Base-by-base conservation (phyloP, 129 eudicot species). In the Lactuca saligna region DNA sequence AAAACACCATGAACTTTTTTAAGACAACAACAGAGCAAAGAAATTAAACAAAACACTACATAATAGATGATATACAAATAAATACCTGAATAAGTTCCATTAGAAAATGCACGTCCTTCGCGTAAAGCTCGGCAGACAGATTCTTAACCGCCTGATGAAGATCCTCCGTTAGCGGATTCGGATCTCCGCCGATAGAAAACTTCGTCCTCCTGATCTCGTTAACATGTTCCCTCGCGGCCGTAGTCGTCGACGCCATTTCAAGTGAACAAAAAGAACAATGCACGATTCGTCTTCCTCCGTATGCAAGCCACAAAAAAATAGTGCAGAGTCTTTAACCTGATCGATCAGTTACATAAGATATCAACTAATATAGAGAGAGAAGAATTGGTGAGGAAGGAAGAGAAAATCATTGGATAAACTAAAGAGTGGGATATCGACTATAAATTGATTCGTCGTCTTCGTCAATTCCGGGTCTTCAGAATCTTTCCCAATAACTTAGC, bases 71-170 rank as follows among this genome's bases (percentile, higher is more conserved):
- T 8, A 10, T 13, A 35, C 25, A 6, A 6, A 42, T 8, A 15
- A 11, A 56, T 8, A 86, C 92, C 86, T 86, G 92, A 13, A 86
- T 83, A 7, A 86, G 77, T 54, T 86, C 92, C 92, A 86, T 86
- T 16, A 86, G 80, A 6, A 86, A 82, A 39, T 86, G 91, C 50
- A 82, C 88, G 61, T 86, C 91, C 29, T 86, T 86, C 0, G 88
- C 80, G 53, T 86, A 86, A 29, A 86, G 88, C 44, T 86, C 93
- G 3, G 81, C 88, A 48, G 93, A 86, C 5, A 86, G 81, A 67
- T 83, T 71, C 68, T 75, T 86, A 0, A 86, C 93, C n/a, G 93
- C 93, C 57, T 83, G 87, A 50, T 82, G 86, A 13, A 86, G 77
- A 66, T 84, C 82, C 65, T 83, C 85, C 13, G 84, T 83, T 17